Conservation (phyloP, 1,284 basidiomycete genomes). For the Moesziomyces globuligerus region DNA sequence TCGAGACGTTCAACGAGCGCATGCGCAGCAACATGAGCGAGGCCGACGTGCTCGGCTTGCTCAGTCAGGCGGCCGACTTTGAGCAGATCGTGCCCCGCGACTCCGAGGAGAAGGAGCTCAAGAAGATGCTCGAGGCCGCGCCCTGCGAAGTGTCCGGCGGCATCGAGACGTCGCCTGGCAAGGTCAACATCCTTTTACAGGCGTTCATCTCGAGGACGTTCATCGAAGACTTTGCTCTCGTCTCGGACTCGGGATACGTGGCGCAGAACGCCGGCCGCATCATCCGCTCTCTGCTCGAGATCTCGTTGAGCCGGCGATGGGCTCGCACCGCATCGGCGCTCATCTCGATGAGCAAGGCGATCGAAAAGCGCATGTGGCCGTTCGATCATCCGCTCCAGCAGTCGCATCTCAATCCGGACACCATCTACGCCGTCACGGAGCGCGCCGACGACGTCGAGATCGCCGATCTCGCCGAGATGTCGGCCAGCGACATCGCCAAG, state of each 20-base stretch:
- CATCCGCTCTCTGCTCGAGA: conserved; percentile 90
- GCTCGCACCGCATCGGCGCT: conserved; percentile 82
- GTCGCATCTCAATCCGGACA: conserved; percentile 75
- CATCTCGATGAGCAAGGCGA: conserved; percentile 85
- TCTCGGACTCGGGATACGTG: conserved; percentile 92
- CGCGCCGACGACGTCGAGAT: conserved; percentile 87
- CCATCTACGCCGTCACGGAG: conserved; percentile 80
- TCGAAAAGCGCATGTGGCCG: conserved; percentile 84
- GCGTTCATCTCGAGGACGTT: conserved; percentile 83
- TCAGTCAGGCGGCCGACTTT: conserved; percentile 94
- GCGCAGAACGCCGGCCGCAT: conserved; percentile 88
- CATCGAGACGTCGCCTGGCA: conserved; percentile 81
- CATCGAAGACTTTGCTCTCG: conserved; percentile 93
- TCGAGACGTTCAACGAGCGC: conserved; percentile 86
- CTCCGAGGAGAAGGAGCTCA: conserved; percentile 85
- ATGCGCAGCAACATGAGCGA: conserved; percentile 90
- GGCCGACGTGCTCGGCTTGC: conserved; percentile 87
- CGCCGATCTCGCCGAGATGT: conserved; percentile 79
- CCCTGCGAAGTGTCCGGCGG: conserved; percentile 73
- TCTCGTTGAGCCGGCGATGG: conserved; percentile 91
- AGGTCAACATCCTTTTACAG: conserved; percentile 96
- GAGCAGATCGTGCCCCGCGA: conserved; percentile 94
- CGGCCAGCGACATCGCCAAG: conserved; percentile 80
- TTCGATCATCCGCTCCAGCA: conserved; percentile 84
- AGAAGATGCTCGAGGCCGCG: conserved; percentile 75